Base-by-base conservation (phyloP, 306 rosid genomes). In the Acacia melanoxylon region DNA sequence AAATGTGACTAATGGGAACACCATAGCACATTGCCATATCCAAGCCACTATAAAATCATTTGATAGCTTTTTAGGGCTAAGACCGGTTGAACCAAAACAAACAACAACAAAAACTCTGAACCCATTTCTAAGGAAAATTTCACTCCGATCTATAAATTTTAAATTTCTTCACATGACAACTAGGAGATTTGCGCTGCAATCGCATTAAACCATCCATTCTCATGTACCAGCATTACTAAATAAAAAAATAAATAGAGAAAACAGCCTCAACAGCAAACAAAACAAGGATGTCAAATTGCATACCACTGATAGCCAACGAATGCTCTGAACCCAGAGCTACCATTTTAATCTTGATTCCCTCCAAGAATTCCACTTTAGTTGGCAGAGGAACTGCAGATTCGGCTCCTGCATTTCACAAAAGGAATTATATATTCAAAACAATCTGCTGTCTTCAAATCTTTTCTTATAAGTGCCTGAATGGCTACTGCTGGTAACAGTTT, bases 251-350 rank as follows among this genome's bases (percentile, higher is more conserved):
- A 14, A 51, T 44, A 77, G 72, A 81, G 13, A 63, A 75, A 75
- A 33, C 56, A 78, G 44, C 22, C 52, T 69, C 76, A 42, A 52
- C 35, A 63, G 79, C 66, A 27, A 71, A 65, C 37, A 35, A 68
- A 77, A 68, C 31, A 56, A 17, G 48, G 75, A 68, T 51, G 71
- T 45, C 58, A 72, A 82, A 61, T 72, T 85, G 77, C 83, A 84
- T 88, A 95, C 99, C 98, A 82, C 92, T 84, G 78, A 95, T 77
- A 85, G 95, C 99, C 87, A 93, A 69, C 2, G 99, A 87, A 83
- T 93, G 98, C 82, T 95, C 95, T 48, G 97, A 91, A 72, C 99
- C 99, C 65, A 95, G 85, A 84, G 97, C 94, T 35, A 86, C 91
- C 91, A 89, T 91, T 84, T 86, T 89, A 70, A 95, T 86, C 72